Conservation (phyloP, 257 asterid genomes). For the Plantago major region DNA sequence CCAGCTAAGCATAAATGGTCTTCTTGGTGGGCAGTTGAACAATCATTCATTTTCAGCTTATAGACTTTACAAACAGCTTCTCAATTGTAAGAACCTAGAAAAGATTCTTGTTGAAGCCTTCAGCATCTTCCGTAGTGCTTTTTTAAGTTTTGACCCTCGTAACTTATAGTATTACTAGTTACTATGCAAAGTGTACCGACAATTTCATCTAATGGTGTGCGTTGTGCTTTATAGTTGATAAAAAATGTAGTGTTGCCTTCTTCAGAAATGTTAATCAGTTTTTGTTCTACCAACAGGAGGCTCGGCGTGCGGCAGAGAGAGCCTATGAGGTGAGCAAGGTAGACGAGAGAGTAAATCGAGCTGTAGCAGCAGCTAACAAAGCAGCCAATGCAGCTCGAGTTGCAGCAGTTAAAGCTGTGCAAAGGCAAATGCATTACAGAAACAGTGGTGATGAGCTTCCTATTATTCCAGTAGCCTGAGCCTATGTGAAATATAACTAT, state of each 20-base stretch:
- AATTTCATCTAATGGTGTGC: too few species aligned
- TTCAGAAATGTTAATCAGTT: background rate
- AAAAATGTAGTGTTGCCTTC: background rate
- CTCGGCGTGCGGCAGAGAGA: constrained; percentile 67
- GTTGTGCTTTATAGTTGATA: background rate
- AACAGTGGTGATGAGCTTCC: constrained; percentile 60
- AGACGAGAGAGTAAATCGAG: constrained; percentile 80
- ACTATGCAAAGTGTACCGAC: too few species aligned
- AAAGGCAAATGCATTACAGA: constrained; percentile 73
- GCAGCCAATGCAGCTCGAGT: constrained; percentile 91
- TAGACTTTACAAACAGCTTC: too few species aligned
- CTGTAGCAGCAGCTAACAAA: constrained; percentile 64
- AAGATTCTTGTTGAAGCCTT: too few species aligned
- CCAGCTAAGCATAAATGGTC: too few species aligned
- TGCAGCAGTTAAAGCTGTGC: constrained; percentile 80
- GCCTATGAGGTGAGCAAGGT: constrained; percentile 81
- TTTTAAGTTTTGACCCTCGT: too few species aligned
- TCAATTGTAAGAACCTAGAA: too few species aligned
- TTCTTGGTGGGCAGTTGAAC: too few species aligned
- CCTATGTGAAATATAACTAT: background rate
- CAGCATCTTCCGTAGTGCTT: too few species aligned
- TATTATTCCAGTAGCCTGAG: constrained; percentile 28
- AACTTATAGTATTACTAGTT: too few species aligned
- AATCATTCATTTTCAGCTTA: too few species aligned
- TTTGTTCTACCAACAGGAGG: constrained; percentile 47